Evolutionary conservation across 2,329 filamentous ascomycete species (phyloP), one percentile per base, ranked within the genome.

Genomic region (Fusarium scirpi): DNA sequence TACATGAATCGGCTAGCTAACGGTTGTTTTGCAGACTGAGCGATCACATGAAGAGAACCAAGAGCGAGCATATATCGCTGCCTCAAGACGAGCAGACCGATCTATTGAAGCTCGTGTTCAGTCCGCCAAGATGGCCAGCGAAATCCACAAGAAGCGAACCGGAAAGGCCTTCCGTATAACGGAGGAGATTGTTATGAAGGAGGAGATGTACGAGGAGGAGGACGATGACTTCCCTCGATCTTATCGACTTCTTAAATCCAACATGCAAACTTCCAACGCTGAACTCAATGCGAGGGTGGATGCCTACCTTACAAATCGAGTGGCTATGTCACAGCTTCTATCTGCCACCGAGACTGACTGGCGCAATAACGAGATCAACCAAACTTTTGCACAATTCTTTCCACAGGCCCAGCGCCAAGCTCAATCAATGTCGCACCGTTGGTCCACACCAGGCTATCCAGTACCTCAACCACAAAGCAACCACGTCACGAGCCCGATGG

Each of bases 171-270:
- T 98, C 64, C 90, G 90, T 72, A 92, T 98, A 62, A 94, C 91
- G 27, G 92, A 94, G 79, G 88, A 96, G 76, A 94, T 96, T 27
- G 94, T 97, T 15, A 84, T 92, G 72, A 94, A 93, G 68, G 94
- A 97, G 78, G 94, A 97, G 78, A 97, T 97, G 93, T 98, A 98
- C 77, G 94, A 97, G 76, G 94, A 97, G 79, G 93, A 97, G 76
- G 94, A 97, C 56, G 93, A 97, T 72, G 92, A 94, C 60, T 78
- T 93, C 25, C 90, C 91, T 2, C 85, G 89, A 65, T 88, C 89
- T 57, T 92, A 90, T 76, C 85, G 89, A 62, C 83, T 89, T 16
- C 82, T 93, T 32, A 88, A 88, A 16, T 85, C 88, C 5, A 86
- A 90, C 72, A 81, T 92, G 62, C 85, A 89, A 70, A 90, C 87